A percentile compares a stretch with the other conserved stretches of the same genome.
Evolutionary conservation across 257 asterid genomes (phyloP).

Genomic region (Nicotiana undulata): DNA sequence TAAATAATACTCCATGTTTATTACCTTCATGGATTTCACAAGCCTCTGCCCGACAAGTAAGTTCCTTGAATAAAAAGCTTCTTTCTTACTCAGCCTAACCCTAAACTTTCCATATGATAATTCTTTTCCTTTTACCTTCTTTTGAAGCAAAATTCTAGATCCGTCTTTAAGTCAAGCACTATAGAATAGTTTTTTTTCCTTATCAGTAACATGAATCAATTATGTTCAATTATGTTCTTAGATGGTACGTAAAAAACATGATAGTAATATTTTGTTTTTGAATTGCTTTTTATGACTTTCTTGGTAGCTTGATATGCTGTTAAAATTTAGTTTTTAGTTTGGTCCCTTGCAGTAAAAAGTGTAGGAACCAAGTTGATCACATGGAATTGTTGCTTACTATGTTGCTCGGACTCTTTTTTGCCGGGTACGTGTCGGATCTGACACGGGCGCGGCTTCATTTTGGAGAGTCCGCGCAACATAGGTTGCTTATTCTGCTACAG

Average conservation of each 20-base stretch:
- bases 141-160: background rate
- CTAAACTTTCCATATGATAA: background rate
- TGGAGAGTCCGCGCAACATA: no score
- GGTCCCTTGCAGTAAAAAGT: no score
- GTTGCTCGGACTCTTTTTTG: no score
- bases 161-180: background rate
- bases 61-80: constrained; percentile 12
- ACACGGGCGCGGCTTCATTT: no score
- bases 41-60: constrained; percentile 98
- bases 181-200: background rate
- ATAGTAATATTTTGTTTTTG: background rate
- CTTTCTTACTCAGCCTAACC: background rate
- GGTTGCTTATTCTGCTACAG: no score
- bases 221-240: background rate
- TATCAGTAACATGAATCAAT: background rate
- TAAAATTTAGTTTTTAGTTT: background rate
- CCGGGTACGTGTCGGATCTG: no score
- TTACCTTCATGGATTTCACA: constrained; percentile 98
- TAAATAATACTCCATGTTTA: constrained; percentile 87
- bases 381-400: no score
- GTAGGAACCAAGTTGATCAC: no score
- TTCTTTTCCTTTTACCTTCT: background rate
- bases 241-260: background rate
- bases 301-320: background rate
- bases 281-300: background rate